Percentiles rank a stretch among this genome's conserved stretches.
phyloP scores from a whole-genome alignment of 495 filamentous ascomycete genomes.

The Hyaloscypha finlandica region DNA sequence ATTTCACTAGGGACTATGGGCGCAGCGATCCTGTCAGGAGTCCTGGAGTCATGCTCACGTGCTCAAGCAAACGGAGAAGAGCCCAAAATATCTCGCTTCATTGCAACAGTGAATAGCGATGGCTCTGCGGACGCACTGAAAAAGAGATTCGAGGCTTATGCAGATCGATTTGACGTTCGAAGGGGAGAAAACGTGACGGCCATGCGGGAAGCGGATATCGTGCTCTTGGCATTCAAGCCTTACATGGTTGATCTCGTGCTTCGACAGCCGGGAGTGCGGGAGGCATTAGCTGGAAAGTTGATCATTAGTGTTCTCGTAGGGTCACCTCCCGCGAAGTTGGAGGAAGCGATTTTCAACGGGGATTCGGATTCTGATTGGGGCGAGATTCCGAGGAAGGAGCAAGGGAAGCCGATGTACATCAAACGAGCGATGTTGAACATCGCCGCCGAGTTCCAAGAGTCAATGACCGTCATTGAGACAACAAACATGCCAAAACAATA shows the following conservation, averaged over 20 bases:
- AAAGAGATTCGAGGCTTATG: slow-evolving; percentile 9
- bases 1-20: slow-evolving; percentile 68
- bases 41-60: slow-evolving; percentile 58
- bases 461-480: slow-evolving; percentile 76
- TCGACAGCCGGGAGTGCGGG: slow-evolving; percentile 59
- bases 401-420: slow-evolving; percentile 49
- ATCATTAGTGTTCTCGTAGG: slow-evolving; percentile 85
- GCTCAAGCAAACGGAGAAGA: slow-evolving; percentile 40
- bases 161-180: slow-evolving; percentile 6
- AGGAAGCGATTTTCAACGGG: slow-evolving; percentile 22
- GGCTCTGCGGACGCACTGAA: slow-evolving; percentile 47
- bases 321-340: slow-evolving; percentile 64
- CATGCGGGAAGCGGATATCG: slow-evolving; percentile 26
- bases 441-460: slow-evolving; percentile 65
- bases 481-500: slow-evolving; percentile 52
- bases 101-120: slow-evolving; percentile 65
- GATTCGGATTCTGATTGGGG: neutral
- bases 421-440: slow-evolving; percentile 77
- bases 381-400: slow-evolving; percentile 40
- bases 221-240: slow-evolving; percentile 79
- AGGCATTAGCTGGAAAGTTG: slow-evolving; percentile 73
- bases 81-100: slow-evolving; percentile 64
- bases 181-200: slow-evolving; percentile 20
- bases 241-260: slow-evolving; percentile 62
- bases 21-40: slow-evolving; percentile 78